phyloP scores from a whole-genome alignment of 2,329 filamentous ascomycete species.

The Hypoxylon sp. region DNA sequence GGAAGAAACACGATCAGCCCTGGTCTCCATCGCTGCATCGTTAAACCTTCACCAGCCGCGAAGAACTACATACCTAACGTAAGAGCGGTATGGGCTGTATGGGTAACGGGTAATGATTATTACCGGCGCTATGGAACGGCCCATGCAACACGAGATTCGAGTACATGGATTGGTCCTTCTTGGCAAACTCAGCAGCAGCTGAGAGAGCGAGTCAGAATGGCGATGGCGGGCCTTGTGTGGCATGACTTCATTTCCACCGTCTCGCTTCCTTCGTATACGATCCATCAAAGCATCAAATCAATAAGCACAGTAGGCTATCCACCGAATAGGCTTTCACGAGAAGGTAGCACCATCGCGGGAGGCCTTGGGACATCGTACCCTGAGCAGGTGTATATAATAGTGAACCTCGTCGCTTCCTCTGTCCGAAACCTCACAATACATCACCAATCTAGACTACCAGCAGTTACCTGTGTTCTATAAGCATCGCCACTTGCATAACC shows the following conservation, averaged over 20 bases:
- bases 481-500: not conserved
- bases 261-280: too few species aligned
- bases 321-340: constrained; percentile 21
- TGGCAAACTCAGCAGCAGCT: not conserved
- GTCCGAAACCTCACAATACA: constrained; percentile 1
- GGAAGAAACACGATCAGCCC: not conserved
- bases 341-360: constrained; percentile 25
- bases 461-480: too few species aligned
- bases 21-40: constrained; percentile 5
- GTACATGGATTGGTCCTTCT: constrained; percentile 1
- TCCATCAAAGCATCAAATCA: not conserved
- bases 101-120: not conserved
- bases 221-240: constrained; percentile 26
- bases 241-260: constrained; percentile 39
- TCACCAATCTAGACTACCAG: not conserved
- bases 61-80: not conserved
- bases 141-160: constrained; percentile 11
- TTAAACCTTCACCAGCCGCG: not conserved
- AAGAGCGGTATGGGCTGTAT: not conserved
- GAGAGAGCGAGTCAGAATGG: constrained; percentile 6
- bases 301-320: constrained; percentile 24
- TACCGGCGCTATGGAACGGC: constrained; percentile 2
- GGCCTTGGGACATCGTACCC: not conserved
- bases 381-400: constrained; percentile 30
- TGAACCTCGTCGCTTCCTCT: constrained; percentile 6